Evolutionary conservation across 2,329 filamentous ascomycete genomes (phyloP).

Genomic region (Fusarium staphyleae): DNA sequence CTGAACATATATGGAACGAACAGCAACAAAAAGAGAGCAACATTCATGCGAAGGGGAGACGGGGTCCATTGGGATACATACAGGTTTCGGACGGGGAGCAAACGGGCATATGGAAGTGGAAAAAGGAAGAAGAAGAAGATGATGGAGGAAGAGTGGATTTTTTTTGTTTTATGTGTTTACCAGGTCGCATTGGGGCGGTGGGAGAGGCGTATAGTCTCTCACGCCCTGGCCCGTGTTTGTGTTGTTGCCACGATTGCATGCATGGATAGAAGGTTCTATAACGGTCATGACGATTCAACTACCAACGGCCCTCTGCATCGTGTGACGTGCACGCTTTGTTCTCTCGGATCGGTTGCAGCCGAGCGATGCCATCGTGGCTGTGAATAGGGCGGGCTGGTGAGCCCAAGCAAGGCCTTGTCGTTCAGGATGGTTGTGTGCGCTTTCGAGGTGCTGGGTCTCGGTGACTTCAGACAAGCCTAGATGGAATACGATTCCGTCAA

Average conservation of each 20-base stretch:
- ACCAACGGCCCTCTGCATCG: too few species aligned
- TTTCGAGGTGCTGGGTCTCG: too few species aligned
- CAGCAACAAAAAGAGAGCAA: constrained; percentile 28
- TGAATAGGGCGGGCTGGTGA: too few species aligned
- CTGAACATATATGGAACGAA: constrained; percentile 25
- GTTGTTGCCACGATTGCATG: constrained; percentile 28
- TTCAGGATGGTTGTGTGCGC: too few species aligned
- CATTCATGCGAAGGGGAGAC: constrained; percentile 10
- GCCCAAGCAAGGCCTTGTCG: too few species aligned
- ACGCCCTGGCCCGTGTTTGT: constrained; percentile 3
- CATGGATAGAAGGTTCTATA: constrained; percentile 35
- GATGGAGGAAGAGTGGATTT: background rate
- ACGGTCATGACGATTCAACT: constrained; percentile 29
- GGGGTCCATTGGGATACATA: constrained; percentile 33
- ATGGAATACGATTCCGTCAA: too few species aligned
- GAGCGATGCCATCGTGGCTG: too few species aligned
- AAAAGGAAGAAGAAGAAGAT: constrained; percentile 27
- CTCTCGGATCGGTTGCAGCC: background rate
- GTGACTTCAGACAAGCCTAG: too few species aligned
- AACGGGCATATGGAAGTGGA: constrained; percentile 22
- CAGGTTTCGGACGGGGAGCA: constrained; percentile 28
- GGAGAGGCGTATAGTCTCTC: constrained; percentile 20
- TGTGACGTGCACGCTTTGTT: background rate
- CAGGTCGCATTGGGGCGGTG: constrained; percentile 20
- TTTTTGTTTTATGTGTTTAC: constrained; percentile 12